These are phyloP conservation scores for Pichia manshurica DNA, from an alignment of 805 yeast genomes.

Conservation along the genomic window DNA sequence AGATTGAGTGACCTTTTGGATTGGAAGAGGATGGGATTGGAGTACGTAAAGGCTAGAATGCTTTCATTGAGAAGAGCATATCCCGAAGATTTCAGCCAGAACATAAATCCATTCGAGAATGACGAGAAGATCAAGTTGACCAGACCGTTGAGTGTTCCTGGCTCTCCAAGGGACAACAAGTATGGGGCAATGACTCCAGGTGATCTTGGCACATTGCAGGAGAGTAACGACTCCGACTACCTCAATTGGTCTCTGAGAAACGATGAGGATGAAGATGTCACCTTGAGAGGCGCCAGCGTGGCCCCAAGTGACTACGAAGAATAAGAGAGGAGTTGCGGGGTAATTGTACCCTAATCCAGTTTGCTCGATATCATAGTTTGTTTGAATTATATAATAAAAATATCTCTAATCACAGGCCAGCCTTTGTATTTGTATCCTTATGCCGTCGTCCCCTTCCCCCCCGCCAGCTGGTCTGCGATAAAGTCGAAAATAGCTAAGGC, in stretches of 20 bases:
- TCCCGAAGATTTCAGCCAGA: slow-evolving; percentile 67
- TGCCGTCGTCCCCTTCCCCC: too few species aligned
- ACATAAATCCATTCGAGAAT: slow-evolving; percentile 34
- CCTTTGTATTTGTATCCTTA: too few species aligned
- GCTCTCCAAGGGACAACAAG: slow-evolving; percentile 77
- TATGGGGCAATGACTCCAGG: slow-evolving; percentile 86
- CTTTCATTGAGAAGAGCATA: slow-evolving; percentile 89
- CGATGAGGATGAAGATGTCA: slow-evolving; percentile 36
- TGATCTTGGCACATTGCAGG: slow-evolving; percentile 94
- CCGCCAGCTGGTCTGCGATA: too few species aligned
- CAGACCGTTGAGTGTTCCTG: slow-evolving; percentile 94
- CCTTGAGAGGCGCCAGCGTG: slow-evolving; percentile 33
- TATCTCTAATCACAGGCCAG: too few species aligned
- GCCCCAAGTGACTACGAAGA: slow-evolving; percentile 31
- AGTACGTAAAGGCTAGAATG: slow-evolving; percentile 90
- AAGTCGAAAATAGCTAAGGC: too few species aligned
- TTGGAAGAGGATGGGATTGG: slow-evolving; percentile 98
- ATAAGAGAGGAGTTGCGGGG: too few species aligned
- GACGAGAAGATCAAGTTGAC: slow-evolving; percentile 61
- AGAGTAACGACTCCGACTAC: slow-evolving; percentile 81
- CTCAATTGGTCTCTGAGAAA: slow-evolving; percentile 49
- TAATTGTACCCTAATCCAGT: too few species aligned
- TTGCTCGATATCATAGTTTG: too few species aligned
- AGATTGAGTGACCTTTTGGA: slow-evolving; percentile 86
- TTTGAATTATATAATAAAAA: too few species aligned